Base-by-base conservation (phyloP, 805 yeast genomes). In the Nakazawaea sp. region DNA sequence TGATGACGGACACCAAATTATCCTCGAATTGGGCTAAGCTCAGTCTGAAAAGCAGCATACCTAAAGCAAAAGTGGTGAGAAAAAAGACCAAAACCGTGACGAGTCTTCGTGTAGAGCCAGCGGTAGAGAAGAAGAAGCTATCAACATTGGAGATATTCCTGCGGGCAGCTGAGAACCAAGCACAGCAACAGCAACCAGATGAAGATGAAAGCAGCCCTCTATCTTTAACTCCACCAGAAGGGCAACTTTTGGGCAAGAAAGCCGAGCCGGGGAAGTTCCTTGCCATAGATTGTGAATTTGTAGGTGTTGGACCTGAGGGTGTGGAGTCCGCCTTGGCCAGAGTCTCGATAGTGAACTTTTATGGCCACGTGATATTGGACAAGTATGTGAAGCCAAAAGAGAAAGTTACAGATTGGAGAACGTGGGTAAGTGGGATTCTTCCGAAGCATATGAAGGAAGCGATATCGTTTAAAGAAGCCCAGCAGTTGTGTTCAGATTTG, bases 241-340 rank as follows among this genome's bases (percentile, higher is more conserved):
- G 12, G 5, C 27, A 20, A 9, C 17, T 21, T 5, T 10, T n/a
- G 8, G 26, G 25, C 11, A 26, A 50, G 29, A 61, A 69, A 41
- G 59, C 55, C 35, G 68, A 70, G 30, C 62, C 77, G 1, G 96
- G 96, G 1, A 81, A 72, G 49, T 88, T 72, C 47, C 42, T 88
- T 2, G 86, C 96, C 1, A 74, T 89, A 43, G 97, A 89, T 58
- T 88, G 97, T 62, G 97, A 89, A 50, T 88, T 89, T 64, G 97
- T 89, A 2, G 96, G 96, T 9, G 80, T 83, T 2, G 96, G 96
- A 0, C 73, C 71, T 4, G 79, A 77, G 8, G 94, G 94, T 5
- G 42, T 53, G 8, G 75, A 68, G 32, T 77, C 87, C 4, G 90
- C 79, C 1, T 62, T 89, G 12, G 97, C 95, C 0, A 68, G 97